Evolutionary conservation across 148 eudicot genomes (phyloP).

Genomic region (Agrostemma githago): DNA sequence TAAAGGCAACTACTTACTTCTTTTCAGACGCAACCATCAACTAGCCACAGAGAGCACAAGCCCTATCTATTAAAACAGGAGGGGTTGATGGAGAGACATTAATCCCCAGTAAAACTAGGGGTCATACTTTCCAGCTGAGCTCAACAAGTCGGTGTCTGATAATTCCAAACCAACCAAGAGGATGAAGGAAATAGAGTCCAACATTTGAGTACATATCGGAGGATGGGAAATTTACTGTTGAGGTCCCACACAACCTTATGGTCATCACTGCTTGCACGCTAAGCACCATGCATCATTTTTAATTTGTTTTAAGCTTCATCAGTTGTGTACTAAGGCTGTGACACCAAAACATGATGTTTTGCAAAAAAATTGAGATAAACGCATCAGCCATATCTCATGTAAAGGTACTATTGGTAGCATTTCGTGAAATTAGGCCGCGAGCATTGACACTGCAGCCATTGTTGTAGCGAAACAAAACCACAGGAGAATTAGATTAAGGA

Average conservation of each 20-base stretch:
- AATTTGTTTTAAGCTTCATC: neutral
- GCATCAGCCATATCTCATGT: too few species aligned
- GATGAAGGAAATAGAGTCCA: neutral
- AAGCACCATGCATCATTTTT: neutral
- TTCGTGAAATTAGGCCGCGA: too few species aligned
- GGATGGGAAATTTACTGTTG: neutral
- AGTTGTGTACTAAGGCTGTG: neutral
- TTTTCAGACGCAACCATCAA: neutral
- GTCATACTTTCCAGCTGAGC: neutral
- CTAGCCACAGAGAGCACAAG: neutral
- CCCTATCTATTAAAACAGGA: neutral
- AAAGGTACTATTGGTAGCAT: too few species aligned
- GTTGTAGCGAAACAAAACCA: too few species aligned
- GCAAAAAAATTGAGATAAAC: too few species aligned
- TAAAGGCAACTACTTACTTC: neutral
- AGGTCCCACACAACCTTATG: neutral
- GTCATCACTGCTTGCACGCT: neutral
- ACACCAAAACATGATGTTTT: too few species aligned
- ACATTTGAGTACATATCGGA: neutral
- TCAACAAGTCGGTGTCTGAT: neutral
- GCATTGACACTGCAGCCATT: too few species aligned
- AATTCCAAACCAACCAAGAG: neutral
- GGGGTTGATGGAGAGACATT: neutral
- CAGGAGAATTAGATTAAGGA: too few species aligned
- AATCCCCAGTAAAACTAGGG: neutral